phyloP scores from a whole-genome alignment of 768 basidiomycete genomes.

The Lentinus tigrinus region DNA sequence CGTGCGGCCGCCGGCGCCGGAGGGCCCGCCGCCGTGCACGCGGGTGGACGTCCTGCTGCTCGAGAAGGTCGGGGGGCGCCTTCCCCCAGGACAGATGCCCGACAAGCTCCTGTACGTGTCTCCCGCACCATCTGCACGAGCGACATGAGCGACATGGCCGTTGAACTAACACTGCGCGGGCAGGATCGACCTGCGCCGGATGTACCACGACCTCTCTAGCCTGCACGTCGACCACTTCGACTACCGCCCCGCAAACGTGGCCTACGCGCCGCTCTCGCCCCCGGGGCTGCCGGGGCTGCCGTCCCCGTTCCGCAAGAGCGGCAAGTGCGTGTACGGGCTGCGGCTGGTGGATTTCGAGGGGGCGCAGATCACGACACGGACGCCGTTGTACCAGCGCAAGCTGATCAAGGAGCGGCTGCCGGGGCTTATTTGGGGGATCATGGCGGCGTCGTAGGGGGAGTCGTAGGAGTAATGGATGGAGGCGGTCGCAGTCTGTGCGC shows the following conservation, averaged over 20 bases:
- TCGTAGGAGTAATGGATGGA: too few species aligned
- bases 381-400: too few species aligned
- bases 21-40: not conserved
- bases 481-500: too few species aligned
- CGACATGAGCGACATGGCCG: not conserved
- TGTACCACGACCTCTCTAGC: not conserved
- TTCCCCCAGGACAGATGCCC: too few species aligned
- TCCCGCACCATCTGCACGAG: not conserved
- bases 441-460: too few species aligned
- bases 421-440: too few species aligned
- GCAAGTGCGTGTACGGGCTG: not conserved
- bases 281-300: not conserved
- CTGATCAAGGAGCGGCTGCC: too few species aligned
- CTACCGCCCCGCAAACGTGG: not conserved
- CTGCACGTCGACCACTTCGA: not conserved
- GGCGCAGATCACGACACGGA: too few species aligned
- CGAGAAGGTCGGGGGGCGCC: not conserved
- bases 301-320: not conserved
- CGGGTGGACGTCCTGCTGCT: not conserved
- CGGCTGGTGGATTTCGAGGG: not conserved
- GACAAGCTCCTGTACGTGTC: too few species aligned
- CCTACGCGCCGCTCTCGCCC: not conserved
- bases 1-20: not conserved
- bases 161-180: not conserved
- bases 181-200: not conserved